These are phyloP conservation scores for Rhizopus arrhizus DNA, from an alignment of 371 early-diverging fungal genomes.

Conservation along the genomic window DNA sequence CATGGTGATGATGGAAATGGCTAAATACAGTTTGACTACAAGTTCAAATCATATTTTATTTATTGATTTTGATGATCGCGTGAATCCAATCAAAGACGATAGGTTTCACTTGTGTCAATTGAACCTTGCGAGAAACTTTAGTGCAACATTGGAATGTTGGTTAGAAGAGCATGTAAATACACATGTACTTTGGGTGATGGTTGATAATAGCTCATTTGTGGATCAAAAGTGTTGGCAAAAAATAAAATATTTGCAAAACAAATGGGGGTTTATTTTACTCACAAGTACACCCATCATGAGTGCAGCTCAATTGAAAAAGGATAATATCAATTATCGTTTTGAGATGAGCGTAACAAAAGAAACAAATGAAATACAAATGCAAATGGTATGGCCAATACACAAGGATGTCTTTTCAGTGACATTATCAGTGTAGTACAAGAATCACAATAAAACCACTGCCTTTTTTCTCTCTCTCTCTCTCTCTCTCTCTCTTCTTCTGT, in stretches of 20 bases:
- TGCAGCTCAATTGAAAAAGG: not conserved
- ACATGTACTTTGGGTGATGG: constrained; percentile 25
- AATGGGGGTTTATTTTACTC: constrained; percentile 17
- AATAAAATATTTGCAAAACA: constrained; percentile 4
- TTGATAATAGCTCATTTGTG: constrained; percentile 14
- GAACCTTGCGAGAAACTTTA: constrained; percentile 4
- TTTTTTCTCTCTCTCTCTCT: not conserved
- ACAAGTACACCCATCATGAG: constrained; percentile 1
- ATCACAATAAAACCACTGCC: not conserved
- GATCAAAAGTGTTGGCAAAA: not conserved
- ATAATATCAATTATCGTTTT: constrained; percentile 1
- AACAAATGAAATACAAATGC: constrained; percentile 1
- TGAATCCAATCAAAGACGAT: constrained; percentile 10
- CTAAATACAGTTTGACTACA: constrained; percentile 12
- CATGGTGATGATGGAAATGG: constrained; percentile 18
- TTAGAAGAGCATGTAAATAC: constrained; percentile 22
- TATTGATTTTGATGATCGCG: constrained; percentile 31
- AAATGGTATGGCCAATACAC: not conserved
- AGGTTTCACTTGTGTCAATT: constrained; percentile 31
- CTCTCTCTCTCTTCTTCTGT: no score
- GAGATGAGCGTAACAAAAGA: not conserved
- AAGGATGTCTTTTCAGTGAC: not conserved
- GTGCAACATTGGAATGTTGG: constrained; percentile 27
- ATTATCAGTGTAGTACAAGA: not conserved
- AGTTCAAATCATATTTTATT: constrained; percentile 16